Conservation (phyloP, 495 filamentous ascomycete species). For the Friedmanniomyces simplex region DNA sequence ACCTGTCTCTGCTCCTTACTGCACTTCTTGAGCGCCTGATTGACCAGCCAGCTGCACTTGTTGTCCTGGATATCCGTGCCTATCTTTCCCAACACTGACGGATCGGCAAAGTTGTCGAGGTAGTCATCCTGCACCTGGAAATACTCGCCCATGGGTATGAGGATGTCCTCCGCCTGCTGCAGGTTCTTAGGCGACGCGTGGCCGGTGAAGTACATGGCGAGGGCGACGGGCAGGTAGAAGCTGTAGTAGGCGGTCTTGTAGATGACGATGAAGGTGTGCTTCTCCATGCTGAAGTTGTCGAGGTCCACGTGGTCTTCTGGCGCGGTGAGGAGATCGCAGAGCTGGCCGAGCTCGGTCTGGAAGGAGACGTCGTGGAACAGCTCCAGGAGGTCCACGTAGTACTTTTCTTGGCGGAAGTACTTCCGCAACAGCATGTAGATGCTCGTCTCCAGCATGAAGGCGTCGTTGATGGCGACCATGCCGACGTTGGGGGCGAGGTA, state of each 20-base stretch:
- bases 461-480: slow-evolving; percentile 94
- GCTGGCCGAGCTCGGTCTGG: slow-evolving; percentile 90
- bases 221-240: slow-evolving; percentile 96
- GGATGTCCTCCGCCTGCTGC: slow-evolving; percentile 73
- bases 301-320: slow-evolving; percentile 88
- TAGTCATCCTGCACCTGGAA: slow-evolving; percentile 99
- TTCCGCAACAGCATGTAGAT: slow-evolving; percentile 92
- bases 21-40: slow-evolving; percentile 73
- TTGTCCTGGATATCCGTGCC: slow-evolving; percentile 98
- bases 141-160: slow-evolving; percentile 98
- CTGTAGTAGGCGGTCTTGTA: slow-evolving; percentile 99
- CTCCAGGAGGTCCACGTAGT: slow-evolving; percentile 84
- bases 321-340: slow-evolving; percentile 88
- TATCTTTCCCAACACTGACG: slow-evolving; percentile 88
- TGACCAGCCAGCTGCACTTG: slow-evolving; percentile 97
- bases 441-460: slow-evolving; percentile 84
- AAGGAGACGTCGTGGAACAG: slow-evolving; percentile 89
- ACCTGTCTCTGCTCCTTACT: slow-evolving; percentile 71
- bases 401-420: slow-evolving; percentile 72
- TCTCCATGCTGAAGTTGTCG: slow-evolving; percentile 84
- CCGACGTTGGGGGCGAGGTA: slow-evolving; percentile 79
- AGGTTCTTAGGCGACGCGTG: slow-evolving; percentile 77
- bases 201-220: slow-evolving; percentile 72
- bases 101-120: slow-evolving; percentile 91
- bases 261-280: slow-evolving; percentile 96